Evolutionary conservation across 1,284 basidiomycete genomes (phyloP), one percentile per base, ranked within the genome.

Genomic region (Cronartium ribicola): DNA sequence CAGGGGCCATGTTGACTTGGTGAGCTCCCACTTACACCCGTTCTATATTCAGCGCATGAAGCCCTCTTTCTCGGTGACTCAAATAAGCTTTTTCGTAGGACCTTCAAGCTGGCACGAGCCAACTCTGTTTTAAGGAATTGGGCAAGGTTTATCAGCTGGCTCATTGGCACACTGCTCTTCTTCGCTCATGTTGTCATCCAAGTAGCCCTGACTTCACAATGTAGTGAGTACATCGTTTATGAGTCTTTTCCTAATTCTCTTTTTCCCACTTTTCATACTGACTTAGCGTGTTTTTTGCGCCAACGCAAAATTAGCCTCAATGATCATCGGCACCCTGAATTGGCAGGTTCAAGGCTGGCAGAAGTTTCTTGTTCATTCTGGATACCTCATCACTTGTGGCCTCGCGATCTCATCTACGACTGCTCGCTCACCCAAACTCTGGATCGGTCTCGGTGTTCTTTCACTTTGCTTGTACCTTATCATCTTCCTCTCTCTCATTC

Each of bases 1-100:
- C 71, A 17, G 71, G 71, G 11, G 71, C 64, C 5, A 73, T 73
- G 71, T 22, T 73, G 17, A 66, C 64, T 59, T 73, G 71, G 71
- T 73, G 41, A 57, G 46, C 14, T 7, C 48, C 5, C 14, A 22
- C 41, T 29, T 17, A 22, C 14, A 40, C 22, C 39, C 40, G 39
- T 20, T 57, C 65, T 57, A 37, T 44, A 11, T 55, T 67, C 17
- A 67, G 5, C 55, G 22, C 22, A 36, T 63, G 6, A 59, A 40
- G 41, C 22, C 8, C 7, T 51, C 37, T 29, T 48, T 60, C 13
- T 36, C 5, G 1, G 14, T 51, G 10, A 13, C 48, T 14, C 39
- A 29, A 43, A 22, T 61, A 48, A 36, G 14, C 5, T 57, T 48
- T 39, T 22, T 39, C 11, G 0, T 39, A 72, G 69, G 69, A 65